These are phyloP conservation scores for Barnettozyma sucrosica DNA, from an alignment of 805 yeast species.

Conservation along the genomic window DNA sequence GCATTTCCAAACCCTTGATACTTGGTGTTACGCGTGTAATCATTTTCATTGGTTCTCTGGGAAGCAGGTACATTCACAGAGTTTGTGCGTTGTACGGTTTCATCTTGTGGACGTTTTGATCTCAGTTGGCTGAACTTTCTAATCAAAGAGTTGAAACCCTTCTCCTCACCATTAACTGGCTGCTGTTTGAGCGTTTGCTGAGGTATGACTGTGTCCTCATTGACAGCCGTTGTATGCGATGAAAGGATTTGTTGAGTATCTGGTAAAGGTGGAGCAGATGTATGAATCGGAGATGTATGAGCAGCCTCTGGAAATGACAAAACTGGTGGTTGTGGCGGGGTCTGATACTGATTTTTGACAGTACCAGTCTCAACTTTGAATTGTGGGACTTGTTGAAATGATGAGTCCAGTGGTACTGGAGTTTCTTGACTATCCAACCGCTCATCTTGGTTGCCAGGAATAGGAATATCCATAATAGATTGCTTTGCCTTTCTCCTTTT, in stretches of 20 bases:
- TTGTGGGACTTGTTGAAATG: not conserved
- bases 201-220: constrained; percentile 27
- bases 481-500: constrained; percentile 62
- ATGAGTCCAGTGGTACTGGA: constrained; percentile 5
- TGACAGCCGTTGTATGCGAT: constrained; percentile 36
- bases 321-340: constrained; percentile 37
- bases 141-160: constrained; percentile 26
- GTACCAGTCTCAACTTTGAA: not conserved
- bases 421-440: constrained; percentile 11
- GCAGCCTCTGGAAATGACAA: constrained; percentile 43
- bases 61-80: constrained; percentile 5
- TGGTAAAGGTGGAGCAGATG: constrained; percentile 33
- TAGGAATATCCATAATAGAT: constrained; percentile 27
- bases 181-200: constrained; percentile 29
- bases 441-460: constrained; percentile 17
- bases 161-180: constrained; percentile 29
- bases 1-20: constrained; percentile 9
- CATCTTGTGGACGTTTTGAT: constrained; percentile 9
- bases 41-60: not conserved
- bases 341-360: constrained; percentile 1
- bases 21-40: constrained; percentile 1
- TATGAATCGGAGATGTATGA: constrained; percentile 46
- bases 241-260: constrained; percentile 38
- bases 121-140: constrained; percentile 27
- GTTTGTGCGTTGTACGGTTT: constrained; percentile 5